These are phyloP conservation scores for Erodium chrysanthum DNA, from an alignment of 441 rosid genomes.

Conservation along the genomic window DNA sequence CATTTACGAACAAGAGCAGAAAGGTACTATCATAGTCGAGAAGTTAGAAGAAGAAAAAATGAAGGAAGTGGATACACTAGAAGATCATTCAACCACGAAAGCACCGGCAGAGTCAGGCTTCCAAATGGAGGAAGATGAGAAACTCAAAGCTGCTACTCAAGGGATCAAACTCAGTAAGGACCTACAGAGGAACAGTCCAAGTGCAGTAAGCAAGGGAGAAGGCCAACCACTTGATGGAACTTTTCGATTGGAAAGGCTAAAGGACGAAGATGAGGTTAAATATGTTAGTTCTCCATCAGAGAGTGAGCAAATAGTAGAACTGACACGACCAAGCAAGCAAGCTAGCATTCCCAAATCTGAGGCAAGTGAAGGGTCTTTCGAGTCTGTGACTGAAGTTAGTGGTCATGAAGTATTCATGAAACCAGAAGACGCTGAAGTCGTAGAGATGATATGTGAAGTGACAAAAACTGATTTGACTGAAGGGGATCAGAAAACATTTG, in stretches of 20 bases:
- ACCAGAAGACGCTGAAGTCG: constrained; percentile 21
- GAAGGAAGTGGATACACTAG: constrained; percentile 14
- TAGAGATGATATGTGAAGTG: constrained; percentile 2
- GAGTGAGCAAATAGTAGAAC: constrained; percentile 10
- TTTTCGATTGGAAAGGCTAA: constrained; percentile 11
- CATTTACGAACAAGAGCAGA: constrained; percentile 23
- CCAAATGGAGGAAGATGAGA: constrained; percentile 16
- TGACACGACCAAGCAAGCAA: constrained; percentile 11
- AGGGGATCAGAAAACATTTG: constrained; percentile 21
- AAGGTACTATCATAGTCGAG: constrained; percentile 20
- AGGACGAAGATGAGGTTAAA: constrained; percentile 10
- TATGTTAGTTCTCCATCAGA: constrained; percentile 17
- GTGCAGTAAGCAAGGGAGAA: constrained; percentile 14
- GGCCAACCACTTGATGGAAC: constrained; percentile 10
- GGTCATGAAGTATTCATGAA: constrained; percentile 14
- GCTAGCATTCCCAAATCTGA: constrained; percentile 6
- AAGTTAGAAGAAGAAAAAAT: constrained; percentile 21
- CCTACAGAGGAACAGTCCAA: constrained; percentile 6
- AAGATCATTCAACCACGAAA: constrained; percentile 22
- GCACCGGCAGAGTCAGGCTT: constrained; percentile 19
- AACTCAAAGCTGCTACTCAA: constrained; percentile 15
- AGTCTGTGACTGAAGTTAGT: constrained; percentile 12
- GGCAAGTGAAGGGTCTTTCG: constrained; percentile 20
- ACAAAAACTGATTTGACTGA: constrained; percentile 12
- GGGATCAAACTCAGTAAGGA: background rate